Conservation (phyloP, 2,329 filamentous ascomycete species). For the Colletotrichum sp. region DNA sequence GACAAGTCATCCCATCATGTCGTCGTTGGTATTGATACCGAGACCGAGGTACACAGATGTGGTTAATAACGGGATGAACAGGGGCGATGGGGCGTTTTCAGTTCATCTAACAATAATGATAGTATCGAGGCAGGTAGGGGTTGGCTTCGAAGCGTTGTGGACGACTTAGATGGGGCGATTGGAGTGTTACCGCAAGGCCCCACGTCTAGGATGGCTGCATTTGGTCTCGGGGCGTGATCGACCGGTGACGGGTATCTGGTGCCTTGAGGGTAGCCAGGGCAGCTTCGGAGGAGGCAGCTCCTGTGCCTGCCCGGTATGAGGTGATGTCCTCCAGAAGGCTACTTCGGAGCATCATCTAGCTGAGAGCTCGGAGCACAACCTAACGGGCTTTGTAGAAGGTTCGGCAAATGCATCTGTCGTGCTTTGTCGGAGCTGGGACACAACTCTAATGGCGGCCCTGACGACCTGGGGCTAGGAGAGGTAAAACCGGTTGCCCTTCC, state of each 20-base stretch:
- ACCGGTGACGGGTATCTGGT: not conserved
- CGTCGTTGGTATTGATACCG: not conserved
- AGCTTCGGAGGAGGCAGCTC: not conserved
- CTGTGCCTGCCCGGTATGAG: no score
- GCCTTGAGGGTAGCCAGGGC: not conserved
- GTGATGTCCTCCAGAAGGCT: no score
- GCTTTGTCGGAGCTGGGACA: no score
- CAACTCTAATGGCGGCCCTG: no score
- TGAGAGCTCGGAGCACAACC: no score
- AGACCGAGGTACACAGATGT: not conserved
- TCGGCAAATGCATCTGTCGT: no score
- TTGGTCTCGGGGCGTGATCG: not conserved
- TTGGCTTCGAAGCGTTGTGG: not conserved
- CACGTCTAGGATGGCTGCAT: not conserved
- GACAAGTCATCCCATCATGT: not conserved
- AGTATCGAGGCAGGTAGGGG: not conserved
- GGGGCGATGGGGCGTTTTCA: rapidly evolving
- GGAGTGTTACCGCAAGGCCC: not conserved
- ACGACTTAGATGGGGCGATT: not conserved
- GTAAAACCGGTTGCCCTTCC: no score
- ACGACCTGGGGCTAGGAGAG: no score
- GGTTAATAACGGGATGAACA: rapidly evolving
- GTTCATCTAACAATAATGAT: not conserved
- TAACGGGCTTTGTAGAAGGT: no score
- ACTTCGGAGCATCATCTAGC: no score